Percentiles rank a stretch among this genome's conserved stretches.
Evolutionary conservation across 106 monocot genomes (phyloP).

Genomic region (Agapanthus africanus): DNA sequence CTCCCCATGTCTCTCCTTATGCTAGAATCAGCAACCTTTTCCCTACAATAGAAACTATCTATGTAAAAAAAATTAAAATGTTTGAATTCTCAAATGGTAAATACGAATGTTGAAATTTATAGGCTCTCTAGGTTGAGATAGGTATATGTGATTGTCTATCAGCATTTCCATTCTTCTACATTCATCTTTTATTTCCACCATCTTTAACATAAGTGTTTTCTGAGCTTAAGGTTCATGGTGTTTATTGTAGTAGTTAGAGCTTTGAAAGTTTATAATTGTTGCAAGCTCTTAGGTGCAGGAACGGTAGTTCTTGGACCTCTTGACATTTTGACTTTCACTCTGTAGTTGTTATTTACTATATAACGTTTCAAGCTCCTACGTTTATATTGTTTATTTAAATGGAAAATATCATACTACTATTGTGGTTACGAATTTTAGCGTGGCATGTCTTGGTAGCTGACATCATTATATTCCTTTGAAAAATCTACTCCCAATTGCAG

Average conservation of each 20-base stretch:
- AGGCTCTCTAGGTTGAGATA: not conserved
- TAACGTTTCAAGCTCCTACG: not conserved
- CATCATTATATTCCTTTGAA: not conserved
- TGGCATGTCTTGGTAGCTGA: not conserved
- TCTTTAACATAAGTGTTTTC: not conserved
- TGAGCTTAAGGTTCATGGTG: not conserved
- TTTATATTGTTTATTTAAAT: not conserved
- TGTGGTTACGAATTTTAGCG: not conserved
- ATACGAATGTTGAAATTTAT: not conserved
- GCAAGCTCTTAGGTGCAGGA: not conserved
- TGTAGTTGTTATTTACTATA: not conserved
- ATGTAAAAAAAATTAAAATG: not conserved
- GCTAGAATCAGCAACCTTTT: not conserved
- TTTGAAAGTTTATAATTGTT: not conserved
- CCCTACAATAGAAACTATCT: not conserved
- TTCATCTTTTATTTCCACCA: not conserved
- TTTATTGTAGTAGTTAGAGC: not conserved
- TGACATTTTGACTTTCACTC: not conserved
- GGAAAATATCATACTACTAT: not conserved
- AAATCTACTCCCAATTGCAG: conserved; percentile 21
- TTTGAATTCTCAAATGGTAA: too few relatives aligned
- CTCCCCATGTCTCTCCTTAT: too few relatives aligned
- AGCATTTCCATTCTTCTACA: not conserved
- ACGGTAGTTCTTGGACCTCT: not conserved
- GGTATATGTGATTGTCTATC: not conserved